These are phyloP conservation scores for Zygnema circumcarinatum DNA, from an alignment of 139 green algal genomes.

Conservation along the genomic window DNA sequence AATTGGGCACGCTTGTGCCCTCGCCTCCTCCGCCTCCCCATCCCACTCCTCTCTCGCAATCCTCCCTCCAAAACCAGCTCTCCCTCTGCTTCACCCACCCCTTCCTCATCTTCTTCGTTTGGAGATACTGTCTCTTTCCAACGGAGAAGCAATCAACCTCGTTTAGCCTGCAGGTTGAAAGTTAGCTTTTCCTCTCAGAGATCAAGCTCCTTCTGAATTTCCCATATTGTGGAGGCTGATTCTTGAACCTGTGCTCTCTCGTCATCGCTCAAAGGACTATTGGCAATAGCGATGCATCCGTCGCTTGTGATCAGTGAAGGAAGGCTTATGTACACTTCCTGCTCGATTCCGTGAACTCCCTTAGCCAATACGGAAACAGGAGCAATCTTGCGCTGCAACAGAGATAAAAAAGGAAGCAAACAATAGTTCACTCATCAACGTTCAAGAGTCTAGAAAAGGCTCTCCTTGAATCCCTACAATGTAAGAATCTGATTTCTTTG, in stretches of 20 bases:
- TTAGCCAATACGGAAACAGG: slow-evolving; percentile 45
- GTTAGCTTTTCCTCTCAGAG: slow-evolving; percentile 2
- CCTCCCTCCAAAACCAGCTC: background rate
- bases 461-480: background rate
- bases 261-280: slow-evolving; percentile 21
- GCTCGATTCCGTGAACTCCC: slow-evolving; percentile 44
- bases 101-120: background rate
- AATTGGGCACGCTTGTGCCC: no score
- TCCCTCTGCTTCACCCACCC: background rate
- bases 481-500: background rate
- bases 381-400: slow-evolving; percentile 6
- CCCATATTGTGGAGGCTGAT: slow-evolving; percentile 21
- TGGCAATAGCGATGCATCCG: slow-evolving; percentile 26
- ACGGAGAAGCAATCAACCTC: background rate
- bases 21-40: no score
- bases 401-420: background rate
- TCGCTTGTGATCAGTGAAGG: slow-evolving; percentile 16
- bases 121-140: background rate
- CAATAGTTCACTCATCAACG: background rate
- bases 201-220: slow-evolving; percentile 31
- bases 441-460: background rate
- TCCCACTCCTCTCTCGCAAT: background rate
- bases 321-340: slow-evolving; percentile 49
- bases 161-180: background rate
- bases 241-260: slow-evolving; percentile 10